Conservation (phyloP, 495 filamentous ascomycete species). For the Aspergillus cavernicola region DNA sequence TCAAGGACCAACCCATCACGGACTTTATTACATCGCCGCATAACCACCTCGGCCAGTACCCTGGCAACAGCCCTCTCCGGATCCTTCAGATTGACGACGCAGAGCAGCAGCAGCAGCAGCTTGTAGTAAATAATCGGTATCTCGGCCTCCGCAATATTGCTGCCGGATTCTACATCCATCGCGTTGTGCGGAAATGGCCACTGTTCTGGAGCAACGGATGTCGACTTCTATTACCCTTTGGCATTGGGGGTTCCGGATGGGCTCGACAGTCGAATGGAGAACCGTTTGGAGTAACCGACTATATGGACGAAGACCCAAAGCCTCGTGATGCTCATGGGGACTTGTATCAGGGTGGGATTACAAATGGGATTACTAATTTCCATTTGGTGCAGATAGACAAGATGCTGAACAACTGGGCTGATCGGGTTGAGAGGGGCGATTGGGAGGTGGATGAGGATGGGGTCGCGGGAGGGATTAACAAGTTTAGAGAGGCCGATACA, state of each 20-base stretch:
- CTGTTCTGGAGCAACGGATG: constrained; percentile 13
- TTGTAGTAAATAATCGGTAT: background rate
- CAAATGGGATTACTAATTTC: constrained; percentile 9
- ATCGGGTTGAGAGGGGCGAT: constrained; percentile 34
- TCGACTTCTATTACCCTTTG: constrained; percentile 10
- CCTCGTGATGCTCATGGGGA: constrained; percentile 3
- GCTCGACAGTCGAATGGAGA: constrained; percentile 8
- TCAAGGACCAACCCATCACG: background rate
- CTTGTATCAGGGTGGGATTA: constrained; percentile 10
- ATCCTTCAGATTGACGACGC: constrained; percentile 8
- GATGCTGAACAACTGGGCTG: constrained; percentile 25
- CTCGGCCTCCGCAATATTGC: background rate
- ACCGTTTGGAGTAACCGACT: constrained; percentile 1
- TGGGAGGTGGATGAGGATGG: constrained; percentile 40
- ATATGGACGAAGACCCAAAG: constrained; percentile 1
- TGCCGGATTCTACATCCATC: constrained; percentile 10
- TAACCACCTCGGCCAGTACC: background rate
- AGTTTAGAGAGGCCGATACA: constrained; percentile 34
- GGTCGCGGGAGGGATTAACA: constrained; percentile 37
- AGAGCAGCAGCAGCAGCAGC: background rate
- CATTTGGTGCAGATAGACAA: constrained; percentile 12
- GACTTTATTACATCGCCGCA: background rate
- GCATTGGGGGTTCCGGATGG: constrained; percentile 5
- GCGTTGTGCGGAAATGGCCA: constrained; percentile 3
- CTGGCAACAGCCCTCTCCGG: constrained; percentile 8